Base-by-base conservation (phyloP, 352 stramenopile species). In the Globisporangium acanthophoron region DNA sequence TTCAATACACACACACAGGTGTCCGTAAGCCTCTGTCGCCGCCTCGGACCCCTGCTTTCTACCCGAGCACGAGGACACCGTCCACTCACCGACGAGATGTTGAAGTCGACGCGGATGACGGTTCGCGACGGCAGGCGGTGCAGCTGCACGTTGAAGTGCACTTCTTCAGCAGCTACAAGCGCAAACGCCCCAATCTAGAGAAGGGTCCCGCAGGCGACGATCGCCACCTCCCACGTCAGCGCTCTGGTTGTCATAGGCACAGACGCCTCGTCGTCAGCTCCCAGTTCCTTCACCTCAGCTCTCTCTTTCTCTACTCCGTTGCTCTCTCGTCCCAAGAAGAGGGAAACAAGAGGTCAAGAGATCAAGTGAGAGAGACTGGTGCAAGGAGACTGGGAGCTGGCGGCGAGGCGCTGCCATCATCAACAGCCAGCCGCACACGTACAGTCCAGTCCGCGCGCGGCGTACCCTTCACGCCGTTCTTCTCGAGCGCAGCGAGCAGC, bases 61-160 rank as follows among this genome's bases (percentile, higher is more conserved):
- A 18, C 12, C 12, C 12, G 37, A 43, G n/a, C 37, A 27, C 3
- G 16, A 41, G 40, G 11, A 20, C 21, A 2, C 13, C 20, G 8
- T 13, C 48, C 48, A 70, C 75, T 44, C 54, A 90, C 78, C 59
- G 70, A 79, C 21, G 62, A 69, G 31, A 88, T 70, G 70, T 86
- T 88, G 45, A 92, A 88, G 58, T 92, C 79, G 5, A 88, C 70
- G 13, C 78, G 79, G 40, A 88, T 82, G 18, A 69, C 70, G 33
- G 62, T 75, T 50, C 81, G 78, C 48, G 64, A 68, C 15, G 75
- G 57, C 27, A 88, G 58, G 31, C 71, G 72, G 52, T 84, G 73
- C 27, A 90, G 56, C 49, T 88, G 71, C 39, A 89, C 61, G 33
- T 56, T 80, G 56, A 92, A 88, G 52, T 59, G 71, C 33, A 92